Conservation (phyloP, 2,329 filamentous ascomycete genomes). For the Pezicula neosporulosa region DNA sequence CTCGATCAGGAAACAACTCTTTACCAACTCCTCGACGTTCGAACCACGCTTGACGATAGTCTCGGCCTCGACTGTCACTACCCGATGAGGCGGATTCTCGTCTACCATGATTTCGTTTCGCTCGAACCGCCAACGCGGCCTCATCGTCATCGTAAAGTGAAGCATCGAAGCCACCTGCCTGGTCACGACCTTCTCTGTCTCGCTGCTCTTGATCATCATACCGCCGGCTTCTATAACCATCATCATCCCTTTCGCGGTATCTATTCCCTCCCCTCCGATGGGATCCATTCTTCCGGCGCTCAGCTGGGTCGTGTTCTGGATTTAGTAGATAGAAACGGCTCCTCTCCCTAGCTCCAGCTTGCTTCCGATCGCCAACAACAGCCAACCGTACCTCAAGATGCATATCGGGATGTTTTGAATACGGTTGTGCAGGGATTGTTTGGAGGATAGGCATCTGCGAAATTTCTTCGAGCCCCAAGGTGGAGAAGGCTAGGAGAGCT, state of each 20-base stretch:
- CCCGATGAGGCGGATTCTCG: slow-evolving; percentile 26
- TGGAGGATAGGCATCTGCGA: slow-evolving; percentile 58
- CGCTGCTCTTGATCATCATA: slow-evolving; percentile 40
- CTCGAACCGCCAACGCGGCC: slow-evolving; percentile 27
- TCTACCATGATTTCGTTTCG: slow-evolving; percentile 26
- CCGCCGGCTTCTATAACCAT: slow-evolving; percentile 37
- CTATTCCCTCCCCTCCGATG: slow-evolving; percentile 42
- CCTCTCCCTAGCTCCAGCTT: slow-evolving; percentile 69
- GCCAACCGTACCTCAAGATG: slow-evolving; percentile 72
- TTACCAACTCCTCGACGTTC: slow-evolving; percentile 30
- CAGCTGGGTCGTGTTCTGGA: slow-evolving; percentile 81
- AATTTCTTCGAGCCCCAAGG: slow-evolving; percentile 44
- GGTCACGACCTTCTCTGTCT: slow-evolving; percentile 41
- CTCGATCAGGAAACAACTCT: slow-evolving; percentile 58
- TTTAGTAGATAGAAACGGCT: slow-evolving; percentile 93
- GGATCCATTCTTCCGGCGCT: slow-evolving; percentile 56
- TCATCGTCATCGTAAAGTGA: slow-evolving; percentile 79
- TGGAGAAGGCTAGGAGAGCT: slow-evolving; percentile 51
- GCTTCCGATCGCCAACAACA: slow-evolving; percentile 74
- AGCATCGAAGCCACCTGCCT: slow-evolving; percentile 61
- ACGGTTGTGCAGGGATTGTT: slow-evolving; percentile 64
- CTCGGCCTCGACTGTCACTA: slow-evolving; percentile 24
- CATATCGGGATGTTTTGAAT: slow-evolving; percentile 65
- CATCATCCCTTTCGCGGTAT: slow-evolving; percentile 57
- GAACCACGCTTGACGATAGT: slow-evolving; percentile 8